Percentiles rank a stretch among this genome's conserved stretches.
These are phyloP conservation scores for Puccinia novopanici DNA, from an alignment of 1,284 basidiomycete genomes.

Conservation along the genomic window DNA sequence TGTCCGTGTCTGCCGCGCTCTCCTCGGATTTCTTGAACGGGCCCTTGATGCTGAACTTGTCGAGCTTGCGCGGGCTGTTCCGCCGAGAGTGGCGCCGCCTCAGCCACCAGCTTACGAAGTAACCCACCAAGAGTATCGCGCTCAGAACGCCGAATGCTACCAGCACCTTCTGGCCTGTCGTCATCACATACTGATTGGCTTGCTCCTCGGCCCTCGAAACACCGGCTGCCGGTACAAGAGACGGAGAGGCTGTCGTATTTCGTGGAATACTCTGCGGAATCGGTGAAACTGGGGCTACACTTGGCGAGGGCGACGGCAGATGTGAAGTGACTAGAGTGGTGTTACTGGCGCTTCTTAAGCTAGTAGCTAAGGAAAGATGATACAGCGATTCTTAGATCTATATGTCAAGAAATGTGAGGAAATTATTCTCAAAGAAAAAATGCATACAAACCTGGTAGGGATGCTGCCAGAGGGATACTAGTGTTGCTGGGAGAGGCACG, in stretches of 20 bases:
- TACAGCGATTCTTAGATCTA: too few relatives aligned
- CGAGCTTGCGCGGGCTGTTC: background rate
- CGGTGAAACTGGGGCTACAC: background rate
- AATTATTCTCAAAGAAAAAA: background rate
- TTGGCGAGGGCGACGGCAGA: background rate
- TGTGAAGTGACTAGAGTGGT: background rate
- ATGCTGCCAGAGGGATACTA: background rate
- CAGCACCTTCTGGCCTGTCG: background rate
- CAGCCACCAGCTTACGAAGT: constrained; percentile 11
- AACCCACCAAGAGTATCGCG: background rate
- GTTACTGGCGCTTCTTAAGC: background rate
- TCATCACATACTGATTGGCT: background rate
- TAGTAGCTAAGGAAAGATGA: background rate
- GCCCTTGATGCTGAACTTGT: constrained; percentile 38
- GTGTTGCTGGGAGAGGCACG: background rate
- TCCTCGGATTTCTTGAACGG: constrained; percentile 33
- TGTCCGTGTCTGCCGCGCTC: background rate
- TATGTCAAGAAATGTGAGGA: too few relatives aligned
- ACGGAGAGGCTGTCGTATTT: background rate
- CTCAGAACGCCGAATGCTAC: background rate
- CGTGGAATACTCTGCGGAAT: background rate
- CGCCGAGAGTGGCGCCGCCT: background rate
- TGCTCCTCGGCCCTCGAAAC: background rate
- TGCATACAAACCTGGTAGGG: constrained; percentile 7
- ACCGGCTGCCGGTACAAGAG: background rate